Evolutionary conservation across 2,329 filamentous ascomycete genomes (phyloP).

Genomic region (Parafenestella ontariensis): DNA sequence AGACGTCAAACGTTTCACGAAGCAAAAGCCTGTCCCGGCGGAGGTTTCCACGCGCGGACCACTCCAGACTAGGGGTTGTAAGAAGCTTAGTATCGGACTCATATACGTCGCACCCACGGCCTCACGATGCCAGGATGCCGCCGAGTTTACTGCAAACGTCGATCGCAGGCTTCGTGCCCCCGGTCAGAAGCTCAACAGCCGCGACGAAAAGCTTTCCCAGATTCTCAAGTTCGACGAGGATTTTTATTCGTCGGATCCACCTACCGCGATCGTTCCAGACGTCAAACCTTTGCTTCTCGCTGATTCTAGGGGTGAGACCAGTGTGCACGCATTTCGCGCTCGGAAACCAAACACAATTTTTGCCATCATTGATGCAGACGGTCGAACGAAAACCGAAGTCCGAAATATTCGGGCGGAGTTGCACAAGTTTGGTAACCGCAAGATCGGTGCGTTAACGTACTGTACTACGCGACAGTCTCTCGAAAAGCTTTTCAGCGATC

Average conservation of each 20-base stretch:
- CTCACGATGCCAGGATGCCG: too few species aligned
- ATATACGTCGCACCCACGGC: too few species aligned
- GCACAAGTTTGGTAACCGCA: conserved; percentile 4
- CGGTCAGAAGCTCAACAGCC: too few species aligned
- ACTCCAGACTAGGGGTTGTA: too few species aligned
- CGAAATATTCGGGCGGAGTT: not conserved
- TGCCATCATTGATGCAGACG: not conserved
- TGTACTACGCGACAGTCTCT: not conserved
- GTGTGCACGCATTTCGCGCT: not conserved
- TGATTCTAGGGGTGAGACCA: not conserved
- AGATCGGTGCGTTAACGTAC: not conserved
- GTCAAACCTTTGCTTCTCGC: not conserved
- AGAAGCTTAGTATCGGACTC: too few species aligned
- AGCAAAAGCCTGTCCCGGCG: too few species aligned
- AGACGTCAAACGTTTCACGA: too few species aligned
- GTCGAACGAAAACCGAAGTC: not conserved
- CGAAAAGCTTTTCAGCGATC: not conserved
- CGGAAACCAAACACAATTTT: not conserved
- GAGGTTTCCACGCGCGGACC: too few species aligned
- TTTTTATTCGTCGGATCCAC: not conserved
- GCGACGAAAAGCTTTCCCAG: not conserved
- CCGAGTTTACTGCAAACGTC: too few species aligned
- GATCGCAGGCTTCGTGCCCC: too few species aligned
- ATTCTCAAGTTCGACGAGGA: not conserved
- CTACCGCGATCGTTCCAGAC: not conserved